Evolutionary conservation across 2,329 filamentous ascomycete genomes (phyloP).

Genomic region (Nemania serpens): DNA sequence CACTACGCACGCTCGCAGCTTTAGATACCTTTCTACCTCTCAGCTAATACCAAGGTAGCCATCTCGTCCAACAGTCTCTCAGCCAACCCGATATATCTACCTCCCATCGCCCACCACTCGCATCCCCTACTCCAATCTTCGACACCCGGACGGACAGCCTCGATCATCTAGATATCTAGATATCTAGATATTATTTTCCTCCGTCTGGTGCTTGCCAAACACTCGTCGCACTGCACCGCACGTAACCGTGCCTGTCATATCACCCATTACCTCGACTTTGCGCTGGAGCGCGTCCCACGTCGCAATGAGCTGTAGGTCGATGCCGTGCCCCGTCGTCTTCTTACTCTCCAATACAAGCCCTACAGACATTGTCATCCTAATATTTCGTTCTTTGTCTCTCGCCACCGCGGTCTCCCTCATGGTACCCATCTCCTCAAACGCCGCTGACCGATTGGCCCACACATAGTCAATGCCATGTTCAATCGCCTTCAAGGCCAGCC

Average conservation of each 20-base stretch:
- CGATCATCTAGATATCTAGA: conserved; percentile 1
- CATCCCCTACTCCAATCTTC: not conserved
- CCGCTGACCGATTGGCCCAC: conserved; percentile 10
- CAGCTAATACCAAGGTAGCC: conserved; percentile 12
- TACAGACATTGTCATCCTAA: no score
- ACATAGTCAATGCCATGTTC: conserved; percentile 81
- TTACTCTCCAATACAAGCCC: not conserved
- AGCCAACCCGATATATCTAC: not conserved
- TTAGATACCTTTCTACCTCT: not conserved
- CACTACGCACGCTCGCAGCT: not conserved
- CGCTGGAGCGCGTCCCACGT: conserved; percentile 30
- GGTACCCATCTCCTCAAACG: conserved; percentile 14
- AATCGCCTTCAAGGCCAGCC: conserved; percentile 96
- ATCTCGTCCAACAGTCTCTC: conserved; percentile 3
- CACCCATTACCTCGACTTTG: conserved; percentile 6
- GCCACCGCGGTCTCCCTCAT: not conserved
- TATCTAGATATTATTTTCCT: not conserved
- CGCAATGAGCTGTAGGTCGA: conserved; percentile 49
- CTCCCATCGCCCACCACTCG: not conserved
- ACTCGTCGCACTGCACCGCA: not conserved
- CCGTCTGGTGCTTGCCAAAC: not conserved
- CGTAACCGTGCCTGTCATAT: conserved; percentile 8
- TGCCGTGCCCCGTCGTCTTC: conserved; percentile 11
- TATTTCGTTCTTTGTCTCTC: conserved; percentile 3
- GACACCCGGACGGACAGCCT: conserved; percentile 1